Conservation (phyloP, 1,139 yeast species). For the Saccharomyces hybrid region DNA sequence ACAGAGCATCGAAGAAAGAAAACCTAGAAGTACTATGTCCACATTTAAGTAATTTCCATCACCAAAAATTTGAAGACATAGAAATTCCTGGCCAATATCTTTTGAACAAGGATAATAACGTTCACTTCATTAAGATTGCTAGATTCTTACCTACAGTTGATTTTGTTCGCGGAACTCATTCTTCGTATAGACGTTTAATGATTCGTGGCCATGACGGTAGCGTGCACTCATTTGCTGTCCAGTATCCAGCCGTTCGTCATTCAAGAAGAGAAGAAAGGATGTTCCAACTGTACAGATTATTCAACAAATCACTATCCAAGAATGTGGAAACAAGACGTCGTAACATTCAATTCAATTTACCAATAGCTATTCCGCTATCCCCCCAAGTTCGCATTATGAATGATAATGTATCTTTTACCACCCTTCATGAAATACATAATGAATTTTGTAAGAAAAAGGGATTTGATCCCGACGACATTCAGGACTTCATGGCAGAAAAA, state of each 20-base stretch:
- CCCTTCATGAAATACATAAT: conserved; percentile 84
- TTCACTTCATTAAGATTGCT: conserved; percentile 86
- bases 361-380: conserved; percentile 87
- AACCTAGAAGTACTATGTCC: conserved; percentile 89
- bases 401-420: conserved; percentile 69
- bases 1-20: conserved; percentile 62
- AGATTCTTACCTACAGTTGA: conserved; percentile 86
- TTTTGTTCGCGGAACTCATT: conserved; percentile 80
- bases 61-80: conserved; percentile 94
- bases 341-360: conserved; percentile 76
- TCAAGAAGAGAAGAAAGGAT: conserved; percentile 94
- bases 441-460: conserved; percentile 70
- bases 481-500: conserved; percentile 78
- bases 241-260: conserved; percentile 96
- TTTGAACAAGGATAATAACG: conserved; percentile 71
- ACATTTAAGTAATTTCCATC: conserved; percentile 92
- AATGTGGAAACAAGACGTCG: conserved; percentile 86
- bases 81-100: conserved; percentile 96
- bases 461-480: conserved; percentile 81
- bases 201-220: conserved; percentile 94
- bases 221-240: conserved; percentile 87
- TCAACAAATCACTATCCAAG: conserved; percentile 71
- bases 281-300: conserved; percentile 80
- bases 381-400: conserved; percentile 90
- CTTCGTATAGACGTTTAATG: conserved; percentile 84